Evolutionary conservation across 306 rosid genomes (phyloP), one percentile per base, ranked within the genome.

Genomic region (Cucumis sativus): DNA sequence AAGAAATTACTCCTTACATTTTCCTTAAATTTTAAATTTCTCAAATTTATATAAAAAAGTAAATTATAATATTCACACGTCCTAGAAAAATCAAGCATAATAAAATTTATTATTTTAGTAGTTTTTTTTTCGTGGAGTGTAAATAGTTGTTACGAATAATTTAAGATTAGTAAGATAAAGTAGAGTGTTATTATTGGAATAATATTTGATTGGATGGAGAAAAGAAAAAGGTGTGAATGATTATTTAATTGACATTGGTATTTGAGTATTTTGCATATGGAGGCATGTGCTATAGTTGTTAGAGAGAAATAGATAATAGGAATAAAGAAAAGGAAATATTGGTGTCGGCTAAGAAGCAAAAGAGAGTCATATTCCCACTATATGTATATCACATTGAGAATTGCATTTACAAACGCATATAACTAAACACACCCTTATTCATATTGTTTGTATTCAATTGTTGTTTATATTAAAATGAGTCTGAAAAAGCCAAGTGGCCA

Each of bases 221-320:
- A 51, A 51, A 51, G 4, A 64, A 17, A 17, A 66, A 18, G 10
- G 5, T 21, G 54, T 41, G 0, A 40, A 67, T 64, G 54, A 39
- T 67, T 39, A 39, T 40, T 18, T 37, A 41, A 41, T 10, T 68
- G 33, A 68, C 49, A n/a, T 68, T 68, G 74, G 74, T 18, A 68
- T 20, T n/a, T 68, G 74, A 68, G 74, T 41, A 68, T 68, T 6
- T 18, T n/a, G 74, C 74, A 68, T 68, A 41, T 68, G 74, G 35
- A 11, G 45, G 74, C 74, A 68, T 68, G 74, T 68, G 74, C 56
- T 20, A 35, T 43, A 20, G 74, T 68, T 35, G 71, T 35, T 33
- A 65, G 39, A 37, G 14, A 65, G 18, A 5, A 25, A 0, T 4
- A 1, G 10, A 12, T 11, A 47, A 12, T 45, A 11, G 12, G 0